Base-by-base conservation (phyloP, 306 rosid genomes). In the Carpinus viminea region DNA sequence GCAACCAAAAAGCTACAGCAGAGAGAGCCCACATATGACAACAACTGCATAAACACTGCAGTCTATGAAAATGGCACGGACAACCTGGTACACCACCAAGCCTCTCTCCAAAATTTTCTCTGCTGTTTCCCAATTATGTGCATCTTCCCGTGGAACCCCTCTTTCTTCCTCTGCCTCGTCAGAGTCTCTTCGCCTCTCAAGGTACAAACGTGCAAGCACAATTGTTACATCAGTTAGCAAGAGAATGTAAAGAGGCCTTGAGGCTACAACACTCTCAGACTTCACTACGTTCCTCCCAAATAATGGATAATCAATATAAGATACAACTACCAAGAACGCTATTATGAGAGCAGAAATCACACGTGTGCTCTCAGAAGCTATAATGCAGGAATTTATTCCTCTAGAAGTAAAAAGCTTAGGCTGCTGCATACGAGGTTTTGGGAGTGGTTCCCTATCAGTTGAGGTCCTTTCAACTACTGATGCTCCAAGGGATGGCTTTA, bases 101-200 rank as follows among this genome's bases (percentile, higher is more conserved):
- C 96, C 92, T 83, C 97, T 92, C 87, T 94, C 98, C 88, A 94
- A 51, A 36, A 94, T 82, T 83, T 79, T 90, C 0, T 90, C 93
- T 16, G 97, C 98, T 46, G 69, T 77, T 18, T 75, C 83, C 98
- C 97, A 92, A 68, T 72, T 86, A 0, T 76, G 87, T 3, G 81
- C 85, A 24, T 79, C 87, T 71, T 75, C 86, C 5, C 47, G 72
- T 54, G 73, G 68, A 20, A 68, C 80, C 43, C 15, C 76, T 52
- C 16, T 66, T 53, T 78, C 88, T 79, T 74, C 86, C 43, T 82
- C 80, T 51, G 55, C 80, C 74, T 75, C 91, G 68, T 77, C 82
- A 18, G 68, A 21, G 20, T 78, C 83, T 51, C 51, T 83, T 53
- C 53, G 74, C 80, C 80, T 90, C 59, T 77, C 89, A 0, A 78